Conservation (phyloP, 441 rosid genomes). For the Viola pubescens region DNA sequence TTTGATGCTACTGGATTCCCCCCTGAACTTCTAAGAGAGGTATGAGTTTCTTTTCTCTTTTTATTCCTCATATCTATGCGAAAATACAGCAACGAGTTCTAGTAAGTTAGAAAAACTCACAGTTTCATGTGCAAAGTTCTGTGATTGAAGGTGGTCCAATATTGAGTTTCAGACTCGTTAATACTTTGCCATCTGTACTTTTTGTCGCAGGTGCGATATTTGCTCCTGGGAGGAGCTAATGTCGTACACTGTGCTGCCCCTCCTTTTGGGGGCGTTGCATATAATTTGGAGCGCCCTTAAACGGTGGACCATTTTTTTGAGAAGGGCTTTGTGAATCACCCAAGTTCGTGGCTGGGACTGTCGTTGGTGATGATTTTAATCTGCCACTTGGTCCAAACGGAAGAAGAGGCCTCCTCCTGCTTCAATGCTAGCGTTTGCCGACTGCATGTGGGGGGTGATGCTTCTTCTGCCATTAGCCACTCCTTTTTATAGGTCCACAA, state of each 20-base stretch:
- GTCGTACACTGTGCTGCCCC: constrained; percentile 97
- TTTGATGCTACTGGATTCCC: constrained; percentile 87
- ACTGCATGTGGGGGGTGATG: constrained; percentile 88
- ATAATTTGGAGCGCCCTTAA: constrained; percentile 68
- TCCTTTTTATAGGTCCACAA: constrained; percentile 28
- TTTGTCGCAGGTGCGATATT: constrained; percentile 99
- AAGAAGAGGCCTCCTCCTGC: constrained; percentile 96
- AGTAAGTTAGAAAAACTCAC: constrained; percentile 8
- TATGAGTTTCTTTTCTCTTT: constrained; percentile 7
- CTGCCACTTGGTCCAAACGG: constrained; percentile 71
- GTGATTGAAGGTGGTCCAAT: constrained; percentile 33
- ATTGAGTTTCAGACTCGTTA: constrained; percentile 24
- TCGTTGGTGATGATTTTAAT: constrained; percentile 70
- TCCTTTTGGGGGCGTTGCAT: constrained; percentile 63
- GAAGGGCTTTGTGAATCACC: constrained; percentile 66
- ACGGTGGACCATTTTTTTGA: constrained; percentile 60
- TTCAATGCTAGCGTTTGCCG: constrained; percentile 77
- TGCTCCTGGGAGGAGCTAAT: constrained; percentile 99
- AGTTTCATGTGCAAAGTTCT: constrained; percentile 11
- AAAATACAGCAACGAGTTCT: not conserved
- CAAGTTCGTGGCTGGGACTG: constrained; percentile 71
- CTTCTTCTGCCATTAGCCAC: constrained; percentile 83
- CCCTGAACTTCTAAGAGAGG: constrained; percentile 61
- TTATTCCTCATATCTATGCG: not conserved
- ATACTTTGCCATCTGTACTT: constrained; percentile 48